A percentile compares a stretch with the other conserved stretches of the same genome.
These are phyloP conservation scores for Rauvolfia tetraphylla DNA, from an alignment of 257 asterid species.

Conservation along the genomic window DNA sequence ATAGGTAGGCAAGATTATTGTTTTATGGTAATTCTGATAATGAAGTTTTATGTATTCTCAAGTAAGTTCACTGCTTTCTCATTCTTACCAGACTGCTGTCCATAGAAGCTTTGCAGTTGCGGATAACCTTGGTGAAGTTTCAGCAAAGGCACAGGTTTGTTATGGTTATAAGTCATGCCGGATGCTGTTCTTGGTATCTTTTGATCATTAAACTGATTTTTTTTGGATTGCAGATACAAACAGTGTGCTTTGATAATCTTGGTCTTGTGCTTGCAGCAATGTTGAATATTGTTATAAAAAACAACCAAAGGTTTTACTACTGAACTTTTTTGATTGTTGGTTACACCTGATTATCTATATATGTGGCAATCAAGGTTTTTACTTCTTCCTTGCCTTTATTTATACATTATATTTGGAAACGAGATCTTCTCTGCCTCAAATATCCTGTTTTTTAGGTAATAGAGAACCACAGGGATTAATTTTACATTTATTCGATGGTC, in stretches of 20 bases:
- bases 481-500: not conserved
- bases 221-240: constrained; percentile 69
- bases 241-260: constrained; percentile 90
- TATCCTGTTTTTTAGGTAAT: not conserved
- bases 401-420: not conserved
- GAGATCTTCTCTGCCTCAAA: not conserved
- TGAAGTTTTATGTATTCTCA: not conserved
- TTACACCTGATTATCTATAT: not conserved
- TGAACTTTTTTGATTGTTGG: not conserved
- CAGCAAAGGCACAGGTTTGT: constrained; percentile 86
- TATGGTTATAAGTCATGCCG: not conserved
- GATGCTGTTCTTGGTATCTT: not conserved
- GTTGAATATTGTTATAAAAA: constrained; percentile 54
- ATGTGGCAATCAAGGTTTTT: not conserved
- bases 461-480: not conserved
- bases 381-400: not conserved
- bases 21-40: not conserved
- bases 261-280: constrained; percentile 88
- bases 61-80: not conserved
- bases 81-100: constrained; percentile 69
- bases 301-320: constrained; percentile 61
- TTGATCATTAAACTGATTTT: constrained; percentile 20
- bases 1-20: not conserved
- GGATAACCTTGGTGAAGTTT: constrained; percentile 91
- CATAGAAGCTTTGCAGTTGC: constrained; percentile 90